phyloP scores from a whole-genome alignment of 768 basidiomycete genomes.

The Artomyces pyxidatus region DNA sequence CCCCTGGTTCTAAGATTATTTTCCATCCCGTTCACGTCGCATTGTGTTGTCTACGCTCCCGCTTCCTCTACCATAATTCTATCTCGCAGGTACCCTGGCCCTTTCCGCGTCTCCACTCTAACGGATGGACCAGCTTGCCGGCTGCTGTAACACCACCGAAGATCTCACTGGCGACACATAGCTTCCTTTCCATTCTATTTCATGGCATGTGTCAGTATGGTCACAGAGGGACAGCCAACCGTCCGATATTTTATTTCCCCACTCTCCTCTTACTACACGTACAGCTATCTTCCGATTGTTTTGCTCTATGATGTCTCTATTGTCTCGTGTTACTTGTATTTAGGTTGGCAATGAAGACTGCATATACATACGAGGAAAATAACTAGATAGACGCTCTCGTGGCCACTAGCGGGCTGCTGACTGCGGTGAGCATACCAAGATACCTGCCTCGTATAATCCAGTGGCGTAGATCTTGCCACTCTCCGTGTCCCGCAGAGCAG shows the following conservation, averaged over 20 bases:
- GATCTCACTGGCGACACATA: conserved; percentile 16
- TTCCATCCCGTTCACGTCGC: conserved; percentile 13
- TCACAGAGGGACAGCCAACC: background rate
- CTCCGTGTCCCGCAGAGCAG: conserved; percentile 41
- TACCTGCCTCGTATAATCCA: conserved; percentile 51
- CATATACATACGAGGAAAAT: background rate
- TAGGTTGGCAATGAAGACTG: background rate
- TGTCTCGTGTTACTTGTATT: background rate
- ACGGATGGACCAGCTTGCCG: too few relatives aligned
- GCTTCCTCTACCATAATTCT: background rate
- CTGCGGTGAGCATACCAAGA: conserved; percentile 40
- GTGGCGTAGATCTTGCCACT: conserved; percentile 44
- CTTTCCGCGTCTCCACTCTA: background rate
- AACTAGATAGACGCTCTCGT: too few relatives aligned
- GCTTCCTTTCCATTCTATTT: conserved; percentile 12
- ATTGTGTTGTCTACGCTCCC: background rate
- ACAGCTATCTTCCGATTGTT: background rate
- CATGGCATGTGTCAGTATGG: conserved; percentile 3
- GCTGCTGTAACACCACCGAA: conserved; percentile 12
- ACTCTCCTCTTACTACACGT: background rate
- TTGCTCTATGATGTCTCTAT: too few relatives aligned
- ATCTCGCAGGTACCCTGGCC: background rate
- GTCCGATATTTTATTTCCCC: background rate
- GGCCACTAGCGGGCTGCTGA: too few relatives aligned
- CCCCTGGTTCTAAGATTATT: conserved; percentile 37